These are phyloP conservation scores for Excoecaria agallocha DNA, from an alignment of 345 rosid species.

Conservation along the genomic window DNA sequence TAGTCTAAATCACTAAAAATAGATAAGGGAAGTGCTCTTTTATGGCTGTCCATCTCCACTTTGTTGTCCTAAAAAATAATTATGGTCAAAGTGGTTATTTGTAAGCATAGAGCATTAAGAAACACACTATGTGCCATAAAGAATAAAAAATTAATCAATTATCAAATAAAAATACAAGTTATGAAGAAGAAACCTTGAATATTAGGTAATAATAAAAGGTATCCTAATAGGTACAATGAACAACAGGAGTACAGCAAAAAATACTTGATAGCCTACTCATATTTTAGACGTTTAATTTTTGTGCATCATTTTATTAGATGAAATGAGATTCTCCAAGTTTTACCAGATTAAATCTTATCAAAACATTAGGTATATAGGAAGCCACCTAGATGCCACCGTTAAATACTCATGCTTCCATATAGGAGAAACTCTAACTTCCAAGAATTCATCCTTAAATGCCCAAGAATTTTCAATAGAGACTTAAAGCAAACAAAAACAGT, in stretches of 20 bases:
- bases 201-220: neutral
- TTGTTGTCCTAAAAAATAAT: slow-evolving; percentile 39
- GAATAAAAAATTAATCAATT: neutral
- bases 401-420: slow-evolving; percentile 20
- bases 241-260: neutral
- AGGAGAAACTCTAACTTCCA: slow-evolving; percentile 32
- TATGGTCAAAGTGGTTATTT: slow-evolving; percentile 3
- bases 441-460: slow-evolving; percentile 47
- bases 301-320: neutral
- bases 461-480: slow-evolving; percentile 39
- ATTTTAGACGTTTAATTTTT: neutral
- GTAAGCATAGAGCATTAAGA: neutral
- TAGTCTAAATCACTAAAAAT: slow-evolving; percentile 63
- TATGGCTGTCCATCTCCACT: slow-evolving; percentile 33
- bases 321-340: neutral
- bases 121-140: too few species aligned
- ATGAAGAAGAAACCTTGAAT: neutral
- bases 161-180: neutral
- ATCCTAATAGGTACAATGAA: neutral
- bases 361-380: slow-evolving; percentile 6
- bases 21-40: slow-evolving; percentile 61
- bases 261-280: neutral
- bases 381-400: slow-evolving; percentile 24
- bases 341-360: neutral
- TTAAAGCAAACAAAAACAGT: slow-evolving; percentile 14